Evolutionary conservation across 2,329 filamentous ascomycete species (phyloP), one percentile per base, ranked within the genome.

Genomic region (Penicillium sp.): DNA sequence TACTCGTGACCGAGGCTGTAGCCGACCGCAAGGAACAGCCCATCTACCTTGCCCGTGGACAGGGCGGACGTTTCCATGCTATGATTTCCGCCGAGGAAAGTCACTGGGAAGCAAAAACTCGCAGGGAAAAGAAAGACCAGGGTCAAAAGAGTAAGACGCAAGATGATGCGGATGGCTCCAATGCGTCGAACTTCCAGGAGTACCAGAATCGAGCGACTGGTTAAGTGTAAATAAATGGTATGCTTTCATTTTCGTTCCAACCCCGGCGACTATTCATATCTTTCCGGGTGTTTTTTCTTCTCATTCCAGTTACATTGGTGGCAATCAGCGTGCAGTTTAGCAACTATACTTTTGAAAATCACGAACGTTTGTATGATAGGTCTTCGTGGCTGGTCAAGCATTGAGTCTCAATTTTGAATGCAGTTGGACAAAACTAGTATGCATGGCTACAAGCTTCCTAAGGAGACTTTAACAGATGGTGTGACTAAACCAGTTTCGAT

Each of bases 1-100:
- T 91, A 2, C 79, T 92, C 9, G 84, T 92, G 40, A 90, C 88
- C 0, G 87, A 91, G 68, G 82, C 78, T 2, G 88, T 87, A 32
- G 87, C 89, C 1, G 78, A 78, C 20, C 85, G 87, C 13, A 78
- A 79, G 24, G 85, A 86, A 64, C 76, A 79, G 38, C 79, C 79
- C 0, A 65, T 81, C 18, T 83, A 83, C 58, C 76, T 82, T 55
- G 73, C 78, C 9, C 72, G 81, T 34, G 81, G 81, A 10, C 79
- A 82, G 53, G 77, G 79, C 20, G 76, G 78, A 7, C 75, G 74
- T 53, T 81, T 82, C 58, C 78, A 82, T 56, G 72, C 77, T 8
- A 71, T 81, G 66, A 78, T 82, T 49, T 77, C 79, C 2, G 70
- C 74, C 0, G 80, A 82, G 60, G 81, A 82, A 59, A 76, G 76